Percentiles rank a stretch among this genome's conserved stretches.
Conservation (phyloP, 345 rosid genomes). For the Abelmoschus esculentus region DNA sequence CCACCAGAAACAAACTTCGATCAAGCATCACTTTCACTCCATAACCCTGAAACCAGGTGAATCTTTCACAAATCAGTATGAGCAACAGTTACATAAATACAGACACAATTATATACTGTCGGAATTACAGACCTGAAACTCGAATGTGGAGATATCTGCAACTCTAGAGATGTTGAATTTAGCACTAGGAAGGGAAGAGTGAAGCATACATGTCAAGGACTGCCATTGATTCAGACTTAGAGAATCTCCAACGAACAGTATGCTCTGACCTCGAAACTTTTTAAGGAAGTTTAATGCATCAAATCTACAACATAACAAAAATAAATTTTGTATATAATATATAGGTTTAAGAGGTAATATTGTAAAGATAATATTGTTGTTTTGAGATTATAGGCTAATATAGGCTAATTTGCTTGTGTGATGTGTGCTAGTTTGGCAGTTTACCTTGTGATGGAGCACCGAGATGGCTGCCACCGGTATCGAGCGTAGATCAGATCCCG, state of each 20-base stretch:
- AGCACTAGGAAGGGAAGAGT: slow-evolving; percentile 42
- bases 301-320: slow-evolving; percentile 32
- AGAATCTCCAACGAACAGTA: slow-evolving; percentile 81
- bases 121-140: neutral
- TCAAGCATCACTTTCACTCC: slow-evolving; percentile 44
- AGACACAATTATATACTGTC: too few relatives aligned
- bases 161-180: slow-evolving; percentile 28
- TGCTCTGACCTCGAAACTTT: slow-evolving; percentile 46
- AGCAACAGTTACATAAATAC: too few relatives aligned
- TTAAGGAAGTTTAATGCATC: slow-evolving; percentile 40
- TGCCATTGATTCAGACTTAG: slow-evolving; percentile 74
- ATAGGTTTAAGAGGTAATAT: too few relatives aligned
- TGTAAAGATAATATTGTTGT: too few relatives aligned
- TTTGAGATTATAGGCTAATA: too few relatives aligned
- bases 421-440: neutral
- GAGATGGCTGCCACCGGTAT: slow-evolving; percentile 66
- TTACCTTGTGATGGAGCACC: slow-evolving; percentile 51
- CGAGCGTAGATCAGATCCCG: slow-evolving; percentile 48
- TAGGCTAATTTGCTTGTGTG: neutral
- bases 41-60: slow-evolving; percentile 38
- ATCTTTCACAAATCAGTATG: too few relatives aligned
- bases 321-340: too few relatives aligned
- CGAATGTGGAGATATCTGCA: slow-evolving; percentile 40
- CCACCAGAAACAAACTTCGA: slow-evolving; percentile 61
- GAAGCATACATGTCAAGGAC: slow-evolving; percentile 69